A percentile compares a stretch with the other conserved stretches of the same genome.
Conservation (phyloP, 345 rosid genomes). For the Citrus reticulata region DNA sequence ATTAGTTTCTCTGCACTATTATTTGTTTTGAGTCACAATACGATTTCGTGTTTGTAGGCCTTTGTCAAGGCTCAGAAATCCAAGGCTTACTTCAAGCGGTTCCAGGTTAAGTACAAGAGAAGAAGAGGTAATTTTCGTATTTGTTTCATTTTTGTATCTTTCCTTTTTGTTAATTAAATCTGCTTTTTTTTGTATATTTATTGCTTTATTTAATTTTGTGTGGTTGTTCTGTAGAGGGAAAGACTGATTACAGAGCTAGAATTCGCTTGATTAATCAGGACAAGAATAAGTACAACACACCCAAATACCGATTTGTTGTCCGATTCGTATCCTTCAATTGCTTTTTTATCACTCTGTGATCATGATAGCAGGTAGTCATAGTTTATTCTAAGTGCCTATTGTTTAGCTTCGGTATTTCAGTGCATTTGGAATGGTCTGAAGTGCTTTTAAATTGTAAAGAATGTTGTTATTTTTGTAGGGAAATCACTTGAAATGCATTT, state of each 20-base stretch:
- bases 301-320: slow-evolving; percentile 74
- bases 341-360: background rate
- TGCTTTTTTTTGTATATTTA: background rate
- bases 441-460: background rate
- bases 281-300: slow-evolving; percentile 82
- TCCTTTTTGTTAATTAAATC: background rate
- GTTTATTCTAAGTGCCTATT: background rate
- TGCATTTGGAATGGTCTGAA: background rate
- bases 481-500: background rate
- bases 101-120: slow-evolving; percentile 70
- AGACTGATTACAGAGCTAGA: slow-evolving; percentile 87
- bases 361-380: background rate
- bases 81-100: slow-evolving; percentile 68
- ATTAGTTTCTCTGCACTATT: background rate
- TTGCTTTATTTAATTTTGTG: background rate
- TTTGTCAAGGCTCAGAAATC: slow-evolving; percentile 61
- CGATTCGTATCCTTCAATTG: slow-evolving; percentile 57
- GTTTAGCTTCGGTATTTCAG: background rate
- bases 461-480: no score
- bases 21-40: background rate
- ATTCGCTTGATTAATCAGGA: slow-evolving; percentile 78
- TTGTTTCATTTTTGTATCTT: background rate
- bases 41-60: slow-evolving; percentile 25
- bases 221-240: slow-evolving; percentile 46
- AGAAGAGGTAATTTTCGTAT: slow-evolving; percentile 43